Conservation (phyloP, 371 early-diverging fungal genomes). For the Catenaria anguillulae region DNA sequence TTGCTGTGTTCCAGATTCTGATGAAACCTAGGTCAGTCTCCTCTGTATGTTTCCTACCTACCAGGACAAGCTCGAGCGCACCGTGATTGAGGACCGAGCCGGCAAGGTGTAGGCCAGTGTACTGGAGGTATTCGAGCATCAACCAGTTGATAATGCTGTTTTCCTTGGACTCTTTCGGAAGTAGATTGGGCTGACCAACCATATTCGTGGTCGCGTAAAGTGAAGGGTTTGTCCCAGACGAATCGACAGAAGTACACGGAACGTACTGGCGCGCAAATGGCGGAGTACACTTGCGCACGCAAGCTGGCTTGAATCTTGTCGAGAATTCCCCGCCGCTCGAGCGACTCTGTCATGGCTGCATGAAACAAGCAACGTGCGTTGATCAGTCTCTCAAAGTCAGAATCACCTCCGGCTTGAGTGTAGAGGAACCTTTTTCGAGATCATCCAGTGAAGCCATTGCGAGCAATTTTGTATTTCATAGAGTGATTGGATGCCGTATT, state of each 20-base stretch:
- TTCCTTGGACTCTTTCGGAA: neutral
- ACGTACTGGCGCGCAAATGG: neutral
- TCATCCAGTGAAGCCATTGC: neutral
- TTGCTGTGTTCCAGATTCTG: neutral
- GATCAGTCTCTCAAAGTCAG: neutral
- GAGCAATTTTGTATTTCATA: no score
- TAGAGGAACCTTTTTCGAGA: neutral
- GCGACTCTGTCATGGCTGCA: neutral
- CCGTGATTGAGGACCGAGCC: neutral
- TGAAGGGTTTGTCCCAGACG: neutral
- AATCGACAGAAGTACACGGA: neutral
- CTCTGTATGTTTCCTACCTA: no score
- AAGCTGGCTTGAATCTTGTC: neutral
- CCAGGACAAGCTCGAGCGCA: neutral
- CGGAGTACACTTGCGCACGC: neutral
- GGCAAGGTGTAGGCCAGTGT: neutral
- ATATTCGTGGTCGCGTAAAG: neutral
- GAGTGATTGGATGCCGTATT: no score
- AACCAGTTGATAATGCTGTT: neutral
- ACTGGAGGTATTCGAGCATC: neutral
- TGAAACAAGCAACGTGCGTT: neutral
- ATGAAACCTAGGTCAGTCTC: no score
- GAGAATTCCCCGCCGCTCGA: neutral
- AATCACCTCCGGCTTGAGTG: no score
- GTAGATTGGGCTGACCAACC: neutral